These are phyloP conservation scores for Solioccasus polychromus DNA, from an alignment of 768 basidiomycete species.

Conservation along the genomic window DNA sequence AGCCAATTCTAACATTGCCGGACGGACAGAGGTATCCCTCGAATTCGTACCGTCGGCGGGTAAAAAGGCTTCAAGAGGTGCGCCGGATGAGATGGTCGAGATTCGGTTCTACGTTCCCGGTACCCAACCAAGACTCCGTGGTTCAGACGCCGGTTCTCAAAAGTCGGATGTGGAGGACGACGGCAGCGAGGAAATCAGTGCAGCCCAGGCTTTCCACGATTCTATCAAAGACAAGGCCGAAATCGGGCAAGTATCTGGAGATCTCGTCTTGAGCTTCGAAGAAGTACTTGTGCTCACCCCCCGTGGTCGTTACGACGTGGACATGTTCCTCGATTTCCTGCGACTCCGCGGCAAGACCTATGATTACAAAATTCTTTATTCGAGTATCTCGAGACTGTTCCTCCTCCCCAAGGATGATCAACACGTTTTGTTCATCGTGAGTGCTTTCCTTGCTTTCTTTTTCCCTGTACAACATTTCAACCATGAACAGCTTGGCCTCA, in stretches of 20 bases:
- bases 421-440: slow-evolving; percentile 91
- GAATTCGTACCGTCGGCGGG: slow-evolving; percentile 66
- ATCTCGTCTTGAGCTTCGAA: slow-evolving; percentile 90
- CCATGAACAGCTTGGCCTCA: slow-evolving; percentile 73
- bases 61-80: slow-evolving; percentile 42
- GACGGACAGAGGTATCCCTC: slow-evolving; percentile 97
- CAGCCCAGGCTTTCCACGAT: slow-evolving; percentile 96
- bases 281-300: slow-evolving; percentile 95
- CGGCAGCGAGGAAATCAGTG: slow-evolving; percentile 78
- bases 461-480: slow-evolving; percentile 3
- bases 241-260: slow-evolving; percentile 87
- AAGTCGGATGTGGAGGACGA: slow-evolving; percentile 66
- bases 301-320: slow-evolving; percentile 95
- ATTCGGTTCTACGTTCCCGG: slow-evolving; percentile 97
- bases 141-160: slow-evolving; percentile 72
- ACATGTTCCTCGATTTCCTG: slow-evolving; percentile 94
- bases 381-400: slow-evolving; percentile 84
- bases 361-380: slow-evolving; percentile 95
- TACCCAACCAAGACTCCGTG: slow-evolving; percentile 55
- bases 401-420: slow-evolving; percentile 95
- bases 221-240: slow-evolving; percentile 95
- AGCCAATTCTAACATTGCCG: slow-evolving; percentile 96
- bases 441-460: slow-evolving; percentile 32
- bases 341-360: slow-evolving; percentile 97
- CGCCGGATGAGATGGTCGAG: slow-evolving; percentile 86